Base-by-base conservation (phyloP, 1,284 basidiomycete species). In the Leccinum subrobustum region DNA sequence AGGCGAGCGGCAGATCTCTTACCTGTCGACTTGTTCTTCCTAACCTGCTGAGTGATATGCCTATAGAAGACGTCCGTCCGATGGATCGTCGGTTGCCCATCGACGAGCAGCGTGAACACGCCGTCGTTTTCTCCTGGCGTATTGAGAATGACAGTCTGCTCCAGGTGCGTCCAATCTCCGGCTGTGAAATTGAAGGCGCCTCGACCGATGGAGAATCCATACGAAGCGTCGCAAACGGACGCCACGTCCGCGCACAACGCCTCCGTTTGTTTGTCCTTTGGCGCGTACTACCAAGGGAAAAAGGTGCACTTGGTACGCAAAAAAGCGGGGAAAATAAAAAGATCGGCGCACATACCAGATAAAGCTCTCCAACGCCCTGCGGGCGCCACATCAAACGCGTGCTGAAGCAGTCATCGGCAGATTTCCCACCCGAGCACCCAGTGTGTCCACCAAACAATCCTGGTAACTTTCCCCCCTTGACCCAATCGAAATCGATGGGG, bases 341-440 rank as follows among this genome's bases (percentile, higher is more conserved):
- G 20, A 48, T 23, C 23, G 48, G 59, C 7, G 12, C 12, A 75
- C 83, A 59, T 67, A 91, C 89, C 59, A 92, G 77, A 68, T 93
- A 93, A 27, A 92, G 73, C 69, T 91, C 89, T 1, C 89, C 89
- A 0, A 69, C 69, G 4, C 88, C 89, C 0, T 73, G 76, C 9
- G 70, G 67, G 51, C 89, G 78, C 89, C 89, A 92, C 89, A 92
- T 92, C 63, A 91, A 60, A 29, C 89, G 76, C 18, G 87, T 89
- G 70, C 88, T 89, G 67, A 89, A 92, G 64, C 89, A 91, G 57
- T 82, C 78, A 29, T 73, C 20, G 1, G 44, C 44, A 47, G 44
- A 47, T 39, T 39, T 42, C 5, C 89, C 89, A 7, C 88, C 88
- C 25, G 87, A 89, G 69, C 88, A 91, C 16, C 82, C 81, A 7